These are phyloP conservation scores for Larix kaempferi DNA, from an alignment of 75 land plant species.

Conservation along the genomic window DNA sequence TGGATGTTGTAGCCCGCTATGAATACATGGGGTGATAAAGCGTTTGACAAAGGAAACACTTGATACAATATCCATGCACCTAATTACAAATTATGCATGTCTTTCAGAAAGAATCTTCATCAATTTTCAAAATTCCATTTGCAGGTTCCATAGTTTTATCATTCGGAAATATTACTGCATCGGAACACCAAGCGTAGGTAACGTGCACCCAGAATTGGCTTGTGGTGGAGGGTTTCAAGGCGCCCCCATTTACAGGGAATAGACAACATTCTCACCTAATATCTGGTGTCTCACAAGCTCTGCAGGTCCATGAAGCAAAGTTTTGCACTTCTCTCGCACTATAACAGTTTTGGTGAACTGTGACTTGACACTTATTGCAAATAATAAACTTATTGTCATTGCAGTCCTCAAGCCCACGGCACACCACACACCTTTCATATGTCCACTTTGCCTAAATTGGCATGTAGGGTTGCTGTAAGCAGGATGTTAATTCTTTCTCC, in stretches of 20 bases:
- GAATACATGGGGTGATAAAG: constrained; percentile 82
- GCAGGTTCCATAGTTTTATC: constrained; percentile 91
- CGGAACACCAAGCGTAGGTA: constrained; percentile 91
- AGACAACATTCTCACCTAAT: constrained; percentile 85
- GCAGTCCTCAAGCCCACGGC: constrained; percentile 84
- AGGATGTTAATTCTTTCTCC: constrained; percentile 50
- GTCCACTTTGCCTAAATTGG: constrained; percentile 81
- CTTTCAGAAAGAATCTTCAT: constrained; percentile 59
- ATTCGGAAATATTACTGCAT: constrained; percentile 70
- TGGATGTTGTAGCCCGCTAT: constrained; percentile 92
- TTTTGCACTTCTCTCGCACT: constrained; percentile 62
- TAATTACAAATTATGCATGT: constrained; percentile 78
- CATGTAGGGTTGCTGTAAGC: constrained; percentile 48
- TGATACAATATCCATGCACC: constrained; percentile 85
- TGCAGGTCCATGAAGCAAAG: constrained; percentile 87
- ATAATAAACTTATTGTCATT: constrained; percentile 89
- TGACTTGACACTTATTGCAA: constrained; percentile 94
- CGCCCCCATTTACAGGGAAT: constrained; percentile 97
- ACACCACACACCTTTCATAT: constrained; percentile 84
- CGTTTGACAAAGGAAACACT: constrained; percentile 72
- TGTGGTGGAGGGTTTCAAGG: constrained; percentile 80
- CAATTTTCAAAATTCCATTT: constrained; percentile 71
- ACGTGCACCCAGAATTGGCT: constrained; percentile 86
- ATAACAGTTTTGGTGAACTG: constrained; percentile 98
- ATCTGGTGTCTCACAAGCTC: constrained; percentile 86